Conservation (phyloP, 179 eudicot genomes). For the Beta corolliflora region DNA sequence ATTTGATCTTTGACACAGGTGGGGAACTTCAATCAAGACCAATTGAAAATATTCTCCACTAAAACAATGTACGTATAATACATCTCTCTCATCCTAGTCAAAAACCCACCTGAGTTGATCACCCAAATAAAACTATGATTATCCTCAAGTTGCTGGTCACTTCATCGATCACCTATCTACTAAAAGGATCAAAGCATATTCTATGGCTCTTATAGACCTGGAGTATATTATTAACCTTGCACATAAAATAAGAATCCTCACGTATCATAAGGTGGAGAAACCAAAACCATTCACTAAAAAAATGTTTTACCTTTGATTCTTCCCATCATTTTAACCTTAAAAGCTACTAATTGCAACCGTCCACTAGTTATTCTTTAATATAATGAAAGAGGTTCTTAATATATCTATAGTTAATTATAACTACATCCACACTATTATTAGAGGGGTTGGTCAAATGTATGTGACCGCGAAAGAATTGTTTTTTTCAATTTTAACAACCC, state of each 20-base stretch:
- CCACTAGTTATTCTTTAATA: not conserved
- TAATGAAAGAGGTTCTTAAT: not conserved
- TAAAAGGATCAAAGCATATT: conserved; percentile 31
- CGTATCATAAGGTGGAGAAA: conserved; percentile 3
- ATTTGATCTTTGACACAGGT: not conserved
- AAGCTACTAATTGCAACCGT: not conserved
- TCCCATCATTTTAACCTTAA: conserved; percentile 6
- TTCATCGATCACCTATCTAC: conserved; percentile 9
- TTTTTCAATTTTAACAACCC: not conserved
- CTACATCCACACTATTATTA: not conserved
- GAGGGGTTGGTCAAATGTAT: not conserved
- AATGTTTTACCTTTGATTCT: conserved; percentile 15
- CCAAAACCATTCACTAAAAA: conserved; percentile 9
- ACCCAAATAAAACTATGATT: conserved; percentile 8
- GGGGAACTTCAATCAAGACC: not conserved
- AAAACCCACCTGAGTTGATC: conserved; percentile 26
- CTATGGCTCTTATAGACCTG: conserved; percentile 23
- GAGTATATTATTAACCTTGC: conserved; percentile 4
- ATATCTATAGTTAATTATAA: not conserved
- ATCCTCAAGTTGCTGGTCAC: conserved; percentile 20
- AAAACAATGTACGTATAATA: not conserved
- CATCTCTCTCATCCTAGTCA: conserved; percentile 28
- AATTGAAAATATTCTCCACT: conserved; percentile 26
- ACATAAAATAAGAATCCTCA: conserved; percentile 25
- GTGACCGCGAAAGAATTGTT: not conserved